Base-by-base conservation (phyloP, 371 early-diverging fungal genomes). In the Batkoa obscura region DNA sequence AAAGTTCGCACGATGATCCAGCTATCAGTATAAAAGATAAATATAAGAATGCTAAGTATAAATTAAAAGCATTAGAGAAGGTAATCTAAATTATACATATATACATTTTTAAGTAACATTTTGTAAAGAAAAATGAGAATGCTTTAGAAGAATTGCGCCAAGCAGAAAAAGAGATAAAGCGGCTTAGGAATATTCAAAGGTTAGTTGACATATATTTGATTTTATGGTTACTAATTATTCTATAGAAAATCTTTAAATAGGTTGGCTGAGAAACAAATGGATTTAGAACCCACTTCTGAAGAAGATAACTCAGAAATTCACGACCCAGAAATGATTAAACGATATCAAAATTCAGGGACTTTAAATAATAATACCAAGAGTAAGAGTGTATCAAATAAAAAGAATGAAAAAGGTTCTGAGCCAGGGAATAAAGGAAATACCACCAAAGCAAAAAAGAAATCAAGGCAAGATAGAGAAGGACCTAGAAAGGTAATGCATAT, bases 151-250 rank as follows among this genome's bases (percentile, higher is more conserved):
- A 41, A 13, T 17, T 10, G 23, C 4, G 23, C 41, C n/a, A 2
- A 36, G 33, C 35, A 13, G 50, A 39, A 32, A 41, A 23, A 23
- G 23, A 23, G 23, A 23, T 23, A 23, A 23, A 23, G 23, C 23
- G 23, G 23, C 23, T 23, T 23, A 23, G 23, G 32, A 43, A 12
- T 5, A 23, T 15, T 36, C 9, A 17, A 17, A 15, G 43, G 49
- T 49, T 32, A 17, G 13, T 12, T 23, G 41, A 37, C 3, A 30
- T 41, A 50, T 9, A 15, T 17, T 8, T 8, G 39, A 2, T 1
- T 0, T 35, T 45, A 37, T 43, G 5, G 37, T n/a, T 3, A 43
- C 32, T 56, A 31, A 60, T 54, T 58, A 60, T 60, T 60, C 53
- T 58, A 58, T 43, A 34, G 39, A 57, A 15, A 45, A 15, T 15